Evolutionary conservation across 768 basidiomycete species (phyloP), one percentile per base, ranked within the genome.

Genomic region (Xerocomus potaroensis): DNA sequence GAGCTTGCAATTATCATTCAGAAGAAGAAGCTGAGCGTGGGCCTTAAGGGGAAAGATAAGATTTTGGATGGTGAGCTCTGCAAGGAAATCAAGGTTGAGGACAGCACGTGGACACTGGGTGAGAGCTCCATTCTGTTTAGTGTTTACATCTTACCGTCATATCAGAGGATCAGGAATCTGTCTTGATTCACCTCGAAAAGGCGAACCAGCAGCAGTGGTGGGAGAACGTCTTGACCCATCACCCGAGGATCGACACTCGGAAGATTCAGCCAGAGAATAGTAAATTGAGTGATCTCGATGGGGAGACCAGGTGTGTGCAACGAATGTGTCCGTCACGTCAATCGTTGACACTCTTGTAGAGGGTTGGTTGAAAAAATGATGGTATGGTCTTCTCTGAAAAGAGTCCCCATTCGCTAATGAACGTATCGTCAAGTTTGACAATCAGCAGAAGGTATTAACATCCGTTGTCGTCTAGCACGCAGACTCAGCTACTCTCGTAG

Each of bases 281-380:
- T 63, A 95, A 96, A 64, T 75, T 99, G 43, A 88, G 92, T 63
- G 96, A 99, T 61, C 77, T 99, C 18, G 96, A 99, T 59, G 87
- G 86, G 10, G 95, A 98, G 64, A 98, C 95, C 1, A 81, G 90
- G 90, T 85, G 55, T 27, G 69, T 51, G 34, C 33, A 32, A n/a
- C n/a, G 33, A 33, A 41, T 18, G 37, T 22, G 23, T 22, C 36
- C 22, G 43, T 47, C 12, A 8, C 41, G 53, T 45, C 14, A 16
- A 45, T 32, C 15, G 9, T 35, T 58, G 34, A 63, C 44, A 4
- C 31, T 31, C 39, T 55, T 30, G 3, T 59, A 90, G 96, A 55
- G 92, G 89, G 2, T 88, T 99, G 89, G 96, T 99, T 4, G 96
- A 99, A 69, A 99, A 99, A 75, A 99, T 99, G 96, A 98, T 99